Conservation (phyloP, 352 stramenopile genomes). For the Thalassiosira hispida region DNA sequence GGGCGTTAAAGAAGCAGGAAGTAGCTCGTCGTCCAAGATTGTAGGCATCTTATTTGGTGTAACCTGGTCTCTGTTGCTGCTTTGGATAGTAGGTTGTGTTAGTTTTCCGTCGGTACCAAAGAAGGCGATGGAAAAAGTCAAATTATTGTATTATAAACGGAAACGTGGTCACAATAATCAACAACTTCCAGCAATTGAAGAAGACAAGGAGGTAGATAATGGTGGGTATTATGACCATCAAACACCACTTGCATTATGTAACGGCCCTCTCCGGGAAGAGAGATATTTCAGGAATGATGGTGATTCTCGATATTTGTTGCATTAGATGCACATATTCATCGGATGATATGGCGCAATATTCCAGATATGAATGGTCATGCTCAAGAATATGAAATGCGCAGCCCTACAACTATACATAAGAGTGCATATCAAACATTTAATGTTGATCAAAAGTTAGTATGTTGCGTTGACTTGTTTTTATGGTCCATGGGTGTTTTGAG, state of each 20-base stretch:
- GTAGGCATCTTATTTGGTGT: slow-evolving; percentile 1
- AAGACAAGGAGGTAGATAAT: not conserved
- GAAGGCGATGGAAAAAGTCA: slow-evolving; percentile 3
- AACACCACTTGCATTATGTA: not conserved
- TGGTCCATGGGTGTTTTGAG: too few relatives aligned
- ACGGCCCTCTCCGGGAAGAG: not conserved
- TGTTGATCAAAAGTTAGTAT: too few relatives aligned
- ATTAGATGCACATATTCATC: not conserved
- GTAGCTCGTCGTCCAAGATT: not conserved
- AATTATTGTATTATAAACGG: not conserved
- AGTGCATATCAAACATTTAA: too few relatives aligned
- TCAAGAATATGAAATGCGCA: too few relatives aligned
- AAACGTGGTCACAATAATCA: too few relatives aligned
- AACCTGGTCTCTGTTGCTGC: not conserved
- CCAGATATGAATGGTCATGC: too few relatives aligned
- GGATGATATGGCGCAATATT: too few relatives aligned
- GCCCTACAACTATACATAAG: too few relatives aligned
- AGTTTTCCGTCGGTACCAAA: not conserved
- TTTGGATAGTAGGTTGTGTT: not conserved
- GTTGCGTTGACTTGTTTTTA: too few relatives aligned
- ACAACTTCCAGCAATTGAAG: not conserved
- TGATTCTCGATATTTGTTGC: not conserved
- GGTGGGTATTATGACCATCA: not conserved
- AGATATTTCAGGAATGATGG: not conserved
- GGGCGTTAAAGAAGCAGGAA: not conserved